phyloP scores from a whole-genome alignment of 257 asterid species.

The Solanum arcanum region DNA sequence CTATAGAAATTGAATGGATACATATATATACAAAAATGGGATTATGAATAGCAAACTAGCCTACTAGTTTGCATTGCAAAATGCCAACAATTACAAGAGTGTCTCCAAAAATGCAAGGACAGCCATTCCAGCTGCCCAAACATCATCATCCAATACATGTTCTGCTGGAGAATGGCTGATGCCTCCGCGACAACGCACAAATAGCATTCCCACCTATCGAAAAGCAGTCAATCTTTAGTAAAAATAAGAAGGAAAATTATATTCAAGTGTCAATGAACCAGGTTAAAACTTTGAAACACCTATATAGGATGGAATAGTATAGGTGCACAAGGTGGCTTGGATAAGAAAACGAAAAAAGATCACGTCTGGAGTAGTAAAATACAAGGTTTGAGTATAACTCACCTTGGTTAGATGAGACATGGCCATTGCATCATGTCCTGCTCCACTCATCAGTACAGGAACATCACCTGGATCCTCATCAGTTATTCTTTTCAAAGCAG shows the following conservation, averaged over 20 bases:
- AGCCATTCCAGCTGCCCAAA: slow-evolving; percentile 87
- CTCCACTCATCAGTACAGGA: slow-evolving; percentile 91
- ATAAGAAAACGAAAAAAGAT: neutral
- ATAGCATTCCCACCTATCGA: slow-evolving; percentile 73
- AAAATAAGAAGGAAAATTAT: neutral
- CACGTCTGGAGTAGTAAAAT: neutral
- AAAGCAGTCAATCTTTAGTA: slow-evolving; percentile 4
- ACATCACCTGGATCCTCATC: slow-evolving; percentile 46
- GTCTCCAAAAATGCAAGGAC: slow-evolving; percentile 64
- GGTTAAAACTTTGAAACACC: neutral
- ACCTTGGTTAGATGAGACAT: slow-evolving; percentile 92
- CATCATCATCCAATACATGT: slow-evolving; percentile 70
- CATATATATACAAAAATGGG: neutral
- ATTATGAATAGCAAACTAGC: neutral
- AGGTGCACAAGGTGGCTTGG: neutral
- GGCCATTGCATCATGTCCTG: slow-evolving; percentile 99
- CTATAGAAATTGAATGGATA: neutral
- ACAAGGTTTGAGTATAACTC: neutral
- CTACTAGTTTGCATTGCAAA: neutral
- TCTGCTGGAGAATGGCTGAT: slow-evolving; percentile 95
- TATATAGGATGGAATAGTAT: neutral
- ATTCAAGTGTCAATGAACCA: neutral
- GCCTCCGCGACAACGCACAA: slow-evolving; percentile 95
- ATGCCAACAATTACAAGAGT: slow-evolving; percentile 20
- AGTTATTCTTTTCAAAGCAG: slow-evolving; percentile 42